These are phyloP conservation scores for Hanseniaspora meyeri DNA, from an alignment of 805 yeast genomes.

Conservation along the genomic window DNA sequence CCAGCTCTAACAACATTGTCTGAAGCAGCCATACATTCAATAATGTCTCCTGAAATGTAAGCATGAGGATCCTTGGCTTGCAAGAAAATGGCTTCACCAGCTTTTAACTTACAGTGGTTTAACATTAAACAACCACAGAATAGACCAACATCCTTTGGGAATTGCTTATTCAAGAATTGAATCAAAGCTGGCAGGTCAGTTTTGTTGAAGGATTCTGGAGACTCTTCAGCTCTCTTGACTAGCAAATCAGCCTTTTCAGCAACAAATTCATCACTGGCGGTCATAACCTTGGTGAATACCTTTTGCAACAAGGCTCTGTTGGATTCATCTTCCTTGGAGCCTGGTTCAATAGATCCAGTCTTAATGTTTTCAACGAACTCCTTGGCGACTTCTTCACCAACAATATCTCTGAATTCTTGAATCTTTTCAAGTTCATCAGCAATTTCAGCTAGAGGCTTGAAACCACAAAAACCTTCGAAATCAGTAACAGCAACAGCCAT, in stretches of 20 bases:
- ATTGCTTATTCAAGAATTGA: conserved; percentile 68
- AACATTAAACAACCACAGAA: conserved; percentile 90
- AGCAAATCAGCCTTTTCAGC: conserved; percentile 47
- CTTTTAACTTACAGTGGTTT: conserved; percentile 67
- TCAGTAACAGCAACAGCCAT: conserved; percentile 96
- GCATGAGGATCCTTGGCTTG: conserved; percentile 98
- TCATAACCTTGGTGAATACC: conserved; percentile 77
- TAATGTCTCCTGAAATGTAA: conserved; percentile 90
- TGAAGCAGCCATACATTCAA: conserved; percentile 99
- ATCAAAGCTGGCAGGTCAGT: conserved; percentile 57
- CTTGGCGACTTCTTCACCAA: conserved; percentile 48
- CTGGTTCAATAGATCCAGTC: conserved; percentile 31
- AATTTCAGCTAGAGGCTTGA: conserved; percentile 76
- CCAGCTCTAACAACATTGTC: conserved; percentile 98
- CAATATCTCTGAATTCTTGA: conserved; percentile 63
- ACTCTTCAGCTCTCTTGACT: conserved; percentile 47
- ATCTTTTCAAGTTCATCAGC: conserved; percentile 53
- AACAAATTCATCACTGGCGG: conserved; percentile 51
- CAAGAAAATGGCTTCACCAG: conserved; percentile 94
- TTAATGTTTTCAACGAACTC: conserved; percentile 42
- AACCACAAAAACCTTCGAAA: conserved; percentile 97
- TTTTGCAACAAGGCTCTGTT: conserved; percentile 59
- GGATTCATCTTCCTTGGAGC: conserved; percentile 38
- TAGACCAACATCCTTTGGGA: conserved; percentile 86
- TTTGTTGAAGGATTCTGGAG: conserved; percentile 45